Evolutionary conservation across 805 yeast genomes (phyloP).

Genomic region (Ogataea salicorniae): DNA sequence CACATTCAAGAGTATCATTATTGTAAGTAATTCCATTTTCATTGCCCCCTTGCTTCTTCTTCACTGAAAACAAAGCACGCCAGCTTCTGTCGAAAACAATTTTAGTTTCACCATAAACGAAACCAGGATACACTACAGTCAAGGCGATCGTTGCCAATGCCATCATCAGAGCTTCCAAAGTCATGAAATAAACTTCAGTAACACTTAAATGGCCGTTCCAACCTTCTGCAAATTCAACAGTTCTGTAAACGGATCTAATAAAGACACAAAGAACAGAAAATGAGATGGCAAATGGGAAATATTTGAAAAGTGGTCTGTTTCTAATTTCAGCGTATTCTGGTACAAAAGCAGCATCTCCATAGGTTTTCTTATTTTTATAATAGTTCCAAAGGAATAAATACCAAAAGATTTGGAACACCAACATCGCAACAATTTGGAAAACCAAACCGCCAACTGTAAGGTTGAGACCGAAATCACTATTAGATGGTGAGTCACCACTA

Average conservation of each 20-base stretch:
- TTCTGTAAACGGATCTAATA: slow-evolving; percentile 64
- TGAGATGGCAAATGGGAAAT: slow-evolving; percentile 41
- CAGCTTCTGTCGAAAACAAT: slow-evolving; percentile 5
- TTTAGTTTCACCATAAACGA: slow-evolving; percentile 32
- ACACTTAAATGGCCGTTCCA: slow-evolving; percentile 61
- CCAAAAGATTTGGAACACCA: slow-evolving; percentile 46
- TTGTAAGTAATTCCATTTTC: background rate
- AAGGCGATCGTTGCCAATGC: slow-evolving; percentile 39
- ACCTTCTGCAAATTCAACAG: slow-evolving; percentile 63
- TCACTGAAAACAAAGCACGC: background rate
- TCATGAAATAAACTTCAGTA: slow-evolving; percentile 50
- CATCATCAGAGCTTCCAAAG: slow-evolving; percentile 60
- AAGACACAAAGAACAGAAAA: slow-evolving; percentile 46
- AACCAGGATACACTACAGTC: slow-evolving; percentile 58
- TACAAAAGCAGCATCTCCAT: slow-evolving; percentile 29
- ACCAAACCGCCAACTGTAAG: slow-evolving; percentile 73
- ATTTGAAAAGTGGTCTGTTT: slow-evolving; percentile 29
- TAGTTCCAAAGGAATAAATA: slow-evolving; percentile 39
- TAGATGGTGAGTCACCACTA: too few relatives aligned
- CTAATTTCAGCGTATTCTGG: slow-evolving; percentile 30
- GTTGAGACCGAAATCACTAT: too few relatives aligned
- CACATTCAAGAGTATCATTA: too few relatives aligned
- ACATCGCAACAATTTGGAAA: slow-evolving; percentile 65
- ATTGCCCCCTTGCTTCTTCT: background rate
- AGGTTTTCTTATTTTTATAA: slow-evolving; percentile 16